phyloP scores from a whole-genome alignment of 2,329 filamentous ascomycete species.

The Phoma herbarum region DNA sequence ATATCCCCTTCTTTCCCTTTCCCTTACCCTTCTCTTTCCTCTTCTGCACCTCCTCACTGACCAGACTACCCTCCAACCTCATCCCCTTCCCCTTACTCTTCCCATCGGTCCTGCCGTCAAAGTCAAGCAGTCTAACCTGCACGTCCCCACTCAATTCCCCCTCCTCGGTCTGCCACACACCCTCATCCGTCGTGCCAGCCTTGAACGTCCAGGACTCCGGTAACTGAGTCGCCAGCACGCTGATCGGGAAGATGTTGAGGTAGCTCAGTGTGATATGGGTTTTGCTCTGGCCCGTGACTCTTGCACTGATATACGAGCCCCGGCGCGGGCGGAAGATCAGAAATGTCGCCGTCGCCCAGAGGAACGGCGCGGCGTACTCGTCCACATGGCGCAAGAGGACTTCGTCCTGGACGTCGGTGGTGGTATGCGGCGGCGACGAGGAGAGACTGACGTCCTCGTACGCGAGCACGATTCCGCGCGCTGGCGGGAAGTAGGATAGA shows the following conservation, averaged over 20 bases:
- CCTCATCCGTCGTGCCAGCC: slow-evolving; percentile 41
- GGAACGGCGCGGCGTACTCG: slow-evolving; percentile 86
- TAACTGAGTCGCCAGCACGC: slow-evolving; percentile 78
- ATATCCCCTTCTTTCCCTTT: slow-evolving; percentile 22
- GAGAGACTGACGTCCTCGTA: slow-evolving; percentile 75
- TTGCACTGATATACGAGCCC: slow-evolving; percentile 79
- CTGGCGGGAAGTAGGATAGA: slow-evolving; percentile 77
- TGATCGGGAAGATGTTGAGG: slow-evolving; percentile 91
- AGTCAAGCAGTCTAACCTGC: slow-evolving; percentile 71
- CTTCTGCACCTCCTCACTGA: slow-evolving; percentile 72
- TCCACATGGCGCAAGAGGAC: slow-evolving; percentile 41
- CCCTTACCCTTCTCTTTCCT: slow-evolving; percentile 33
- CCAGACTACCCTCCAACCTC: slow-evolving; percentile 87
- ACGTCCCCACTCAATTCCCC: slow-evolving; percentile 62
- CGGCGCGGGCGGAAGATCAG: slow-evolving; percentile 80
- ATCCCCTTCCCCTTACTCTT: slow-evolving; percentile 76
- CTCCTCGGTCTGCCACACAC: slow-evolving; percentile 77
- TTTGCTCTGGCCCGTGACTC: slow-evolving; percentile 85
- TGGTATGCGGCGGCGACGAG: slow-evolving; percentile 57
- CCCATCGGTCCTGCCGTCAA: slow-evolving; percentile 73
- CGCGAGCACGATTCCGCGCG: slow-evolving; percentile 77
- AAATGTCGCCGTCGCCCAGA: slow-evolving; percentile 89
- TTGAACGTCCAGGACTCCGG: slow-evolving; percentile 82
- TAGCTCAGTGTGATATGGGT: slow-evolving; percentile 89
- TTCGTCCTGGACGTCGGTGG: background rate